Evolutionary conservation across 2,329 filamentous ascomycete species (phyloP).

Genomic region (Aschersonia sp.): DNA sequence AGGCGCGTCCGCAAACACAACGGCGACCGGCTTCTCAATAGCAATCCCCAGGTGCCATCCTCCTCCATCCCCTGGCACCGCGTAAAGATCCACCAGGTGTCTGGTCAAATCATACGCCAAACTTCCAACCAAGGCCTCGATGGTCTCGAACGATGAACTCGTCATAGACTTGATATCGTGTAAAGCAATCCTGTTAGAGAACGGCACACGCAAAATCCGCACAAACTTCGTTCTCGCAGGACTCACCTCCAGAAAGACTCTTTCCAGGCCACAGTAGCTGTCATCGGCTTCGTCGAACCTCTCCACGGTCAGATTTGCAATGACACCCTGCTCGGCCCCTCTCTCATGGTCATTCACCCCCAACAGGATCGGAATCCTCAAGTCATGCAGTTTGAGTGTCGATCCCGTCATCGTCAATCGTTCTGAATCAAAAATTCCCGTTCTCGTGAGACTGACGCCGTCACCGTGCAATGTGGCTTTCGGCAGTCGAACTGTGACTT

Average conservation of each 20-base stretch:
- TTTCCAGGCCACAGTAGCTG: slow-evolving; percentile 40
- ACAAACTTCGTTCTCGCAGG: neutral
- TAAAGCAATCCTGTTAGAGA: neutral
- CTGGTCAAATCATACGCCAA: slow-evolving; percentile 30
- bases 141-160: slow-evolving; percentile 44
- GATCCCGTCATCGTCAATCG: slow-evolving; percentile 12
- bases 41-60: slow-evolving; percentile 42
- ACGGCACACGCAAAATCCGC: too few species aligned
- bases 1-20: slow-evolving; percentile 58
- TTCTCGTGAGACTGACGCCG: slow-evolving; percentile 37
- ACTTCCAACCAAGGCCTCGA: slow-evolving; percentile 43
- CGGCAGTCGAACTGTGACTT: slow-evolving; percentile 41
- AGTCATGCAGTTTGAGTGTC: slow-evolving; percentile 34
- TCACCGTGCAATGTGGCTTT: slow-evolving; percentile 56
- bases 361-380: slow-evolving; percentile 53
- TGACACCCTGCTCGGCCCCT: slow-evolving; percentile 48
- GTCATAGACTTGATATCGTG: slow-evolving; percentile 29
- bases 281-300: slow-evolving; percentile 30
- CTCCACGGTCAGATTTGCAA: slow-evolving; percentile 50
- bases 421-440: slow-evolving; percentile 21
- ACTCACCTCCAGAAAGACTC: slow-evolving; percentile 42
- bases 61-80: slow-evolving; percentile 5
- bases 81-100: slow-evolving; percentile 19
- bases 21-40: slow-evolving; percentile 60
- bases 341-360: slow-evolving; percentile 64